Evolutionary conservation across 768 basidiomycete genomes (phyloP).

Genomic region (Gymnopilus dilepis): DNA sequence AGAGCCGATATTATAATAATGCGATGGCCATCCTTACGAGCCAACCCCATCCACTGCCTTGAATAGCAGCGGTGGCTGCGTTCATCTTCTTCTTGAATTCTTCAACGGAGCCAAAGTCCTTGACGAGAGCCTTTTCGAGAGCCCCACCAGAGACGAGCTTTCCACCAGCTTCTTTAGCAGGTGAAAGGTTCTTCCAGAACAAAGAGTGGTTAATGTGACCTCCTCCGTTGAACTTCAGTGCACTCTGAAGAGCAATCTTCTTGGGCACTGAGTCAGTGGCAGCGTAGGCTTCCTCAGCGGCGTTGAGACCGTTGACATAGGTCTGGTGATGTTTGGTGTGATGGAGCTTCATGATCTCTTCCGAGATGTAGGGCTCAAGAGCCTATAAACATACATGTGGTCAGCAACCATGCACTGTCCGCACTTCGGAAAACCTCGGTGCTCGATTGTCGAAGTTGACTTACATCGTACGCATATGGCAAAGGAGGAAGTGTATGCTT

Average conservation of each 20-base stretch:
- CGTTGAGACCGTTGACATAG: slow-evolving; percentile 94
- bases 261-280: slow-evolving; percentile 70
- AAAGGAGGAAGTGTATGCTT: slow-evolving; percentile 32
- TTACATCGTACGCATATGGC: slow-evolving; percentile 39
- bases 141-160: slow-evolving; percentile 61
- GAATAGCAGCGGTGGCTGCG: slow-evolving; percentile 86
- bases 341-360: slow-evolving; percentile 93
- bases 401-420: no score
- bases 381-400: slow-evolving; percentile 48
- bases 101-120: slow-evolving; percentile 88
- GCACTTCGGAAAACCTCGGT: not conserved
- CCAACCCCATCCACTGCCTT: slow-evolving; percentile 99
- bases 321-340: slow-evolving; percentile 91
- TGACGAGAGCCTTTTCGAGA: slow-evolving; percentile 76
- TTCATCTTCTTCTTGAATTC: slow-evolving; percentile 88
- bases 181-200: slow-evolving; percentile 98
- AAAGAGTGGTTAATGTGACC: slow-evolving; percentile 95
- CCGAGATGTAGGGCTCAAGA: slow-evolving; percentile 90
- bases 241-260: slow-evolving; percentile 84
- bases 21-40: slow-evolving; percentile 54
- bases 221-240: slow-evolving; percentile 98
- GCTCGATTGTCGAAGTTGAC: slow-evolving; percentile 1
- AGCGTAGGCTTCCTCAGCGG: slow-evolving; percentile 85
- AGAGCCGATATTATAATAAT: not conserved
- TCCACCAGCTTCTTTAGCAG: slow-evolving; percentile 65